These are phyloP conservation scores for Zizania latifolia DNA, from an alignment of 176 grass and related monocot genomes.

Conservation along the genomic window DNA sequence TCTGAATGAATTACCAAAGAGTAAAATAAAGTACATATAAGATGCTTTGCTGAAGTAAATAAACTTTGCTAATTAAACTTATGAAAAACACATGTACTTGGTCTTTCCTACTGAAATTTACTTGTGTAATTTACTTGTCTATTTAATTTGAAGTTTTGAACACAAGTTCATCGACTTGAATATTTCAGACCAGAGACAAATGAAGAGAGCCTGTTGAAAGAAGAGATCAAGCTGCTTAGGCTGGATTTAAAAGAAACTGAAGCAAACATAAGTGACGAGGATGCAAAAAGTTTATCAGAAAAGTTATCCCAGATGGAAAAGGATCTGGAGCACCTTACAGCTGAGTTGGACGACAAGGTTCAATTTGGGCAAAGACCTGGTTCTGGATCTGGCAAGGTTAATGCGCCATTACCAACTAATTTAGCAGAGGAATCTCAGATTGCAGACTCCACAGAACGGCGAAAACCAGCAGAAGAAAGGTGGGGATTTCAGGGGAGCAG, in stretches of 20 bases:
- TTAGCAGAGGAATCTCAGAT: constrained; percentile 12
- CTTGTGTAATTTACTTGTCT: not conserved
- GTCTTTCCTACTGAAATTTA: not conserved
- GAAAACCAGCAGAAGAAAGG: constrained; percentile 41
- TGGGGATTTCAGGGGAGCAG: constrained; percentile 46
- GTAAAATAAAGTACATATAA: not conserved
- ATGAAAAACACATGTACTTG: not conserved
- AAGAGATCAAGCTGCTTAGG: constrained; percentile 35
- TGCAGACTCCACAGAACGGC: constrained; percentile 16
- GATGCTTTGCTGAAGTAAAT: no score
- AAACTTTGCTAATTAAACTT: not conserved
- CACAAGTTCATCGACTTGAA: not conserved
- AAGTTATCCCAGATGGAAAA: constrained; percentile 34
- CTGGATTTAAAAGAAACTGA: constrained; percentile 26
- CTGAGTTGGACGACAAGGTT: constrained; percentile 41
- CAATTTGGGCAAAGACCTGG: constrained; percentile 42
- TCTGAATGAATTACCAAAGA: not conserved
- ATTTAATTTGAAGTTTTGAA: not conserved
- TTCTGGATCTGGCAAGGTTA: constrained; percentile 46
- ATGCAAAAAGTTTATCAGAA: constrained; percentile 17
- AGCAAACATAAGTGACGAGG: constrained; percentile 30
- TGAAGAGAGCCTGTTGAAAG: constrained; percentile 41
- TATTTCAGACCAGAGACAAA: constrained; percentile 35
- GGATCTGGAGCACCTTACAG: constrained; percentile 36
- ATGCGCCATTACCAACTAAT: constrained; percentile 1